Percentiles rank a stretch among this genome's conserved stretches.
Evolutionary conservation across 768 basidiomycete species (phyloP).

Genomic region (Tylopilus cervinicoccineus): DNA sequence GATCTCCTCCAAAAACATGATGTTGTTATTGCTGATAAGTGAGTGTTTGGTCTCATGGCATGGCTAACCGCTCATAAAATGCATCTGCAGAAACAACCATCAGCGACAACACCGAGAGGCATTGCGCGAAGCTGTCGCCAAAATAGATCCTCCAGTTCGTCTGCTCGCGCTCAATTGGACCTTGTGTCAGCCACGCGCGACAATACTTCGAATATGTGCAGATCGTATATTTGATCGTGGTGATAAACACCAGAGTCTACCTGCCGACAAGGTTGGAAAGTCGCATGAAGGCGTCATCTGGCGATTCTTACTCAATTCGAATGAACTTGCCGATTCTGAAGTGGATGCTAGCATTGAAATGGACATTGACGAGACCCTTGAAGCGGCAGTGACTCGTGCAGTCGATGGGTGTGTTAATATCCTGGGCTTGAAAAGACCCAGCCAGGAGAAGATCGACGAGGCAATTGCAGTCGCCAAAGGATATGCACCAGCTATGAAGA

Average conservation of each 20-base stretch:
- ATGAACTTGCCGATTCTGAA: conserved; percentile 59
- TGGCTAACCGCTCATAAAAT: not conserved
- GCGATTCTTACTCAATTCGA: conserved; percentile 64
- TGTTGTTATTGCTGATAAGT: conserved; percentile 94
- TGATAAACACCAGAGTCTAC: conserved; percentile 80
- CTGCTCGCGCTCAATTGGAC: conserved; percentile 83
- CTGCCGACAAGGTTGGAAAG: conserved; percentile 46
- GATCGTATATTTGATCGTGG: conserved; percentile 76
- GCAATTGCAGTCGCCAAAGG: conserved; percentile 35
- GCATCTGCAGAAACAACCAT: conserved; percentile 79
- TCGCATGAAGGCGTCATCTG: conserved; percentile 79
- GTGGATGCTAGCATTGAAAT: conserved; percentile 71
- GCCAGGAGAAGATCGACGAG: conserved; percentile 50
- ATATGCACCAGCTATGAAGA: conserved; percentile 36
- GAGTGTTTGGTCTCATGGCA: conserved; percentile 20
- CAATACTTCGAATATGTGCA: conserved; percentile 69
- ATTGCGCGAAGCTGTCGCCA: conserved; percentile 53
- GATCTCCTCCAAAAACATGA: conserved; percentile 56
- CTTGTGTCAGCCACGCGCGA: conserved; percentile 50
- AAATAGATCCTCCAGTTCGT: conserved; percentile 52
- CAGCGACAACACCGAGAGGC: conserved; percentile 70
- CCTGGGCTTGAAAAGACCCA: conserved; percentile 51
- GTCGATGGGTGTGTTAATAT: conserved; percentile 54
- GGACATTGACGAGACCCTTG: conserved; percentile 51
- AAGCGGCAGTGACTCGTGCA: conserved; percentile 53